These are phyloP conservation scores for Fagopyrum tataricum DNA, from an alignment of 148 eudicot genomes.

Conservation along the genomic window DNA sequence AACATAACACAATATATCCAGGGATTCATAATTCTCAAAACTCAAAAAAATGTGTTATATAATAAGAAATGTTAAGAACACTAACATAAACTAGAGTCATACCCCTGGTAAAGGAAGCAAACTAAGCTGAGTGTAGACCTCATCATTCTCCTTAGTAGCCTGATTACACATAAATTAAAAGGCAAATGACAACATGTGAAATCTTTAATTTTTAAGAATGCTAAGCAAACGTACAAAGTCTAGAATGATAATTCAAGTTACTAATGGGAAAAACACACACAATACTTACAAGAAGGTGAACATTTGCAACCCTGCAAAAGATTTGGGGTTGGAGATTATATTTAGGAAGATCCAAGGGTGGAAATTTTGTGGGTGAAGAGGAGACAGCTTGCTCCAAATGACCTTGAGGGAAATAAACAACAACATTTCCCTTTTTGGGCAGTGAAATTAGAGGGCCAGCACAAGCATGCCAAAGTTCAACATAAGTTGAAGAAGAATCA, in stretches of 20 bases:
- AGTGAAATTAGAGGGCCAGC: slow-evolving; percentile 64
- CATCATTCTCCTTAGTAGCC: slow-evolving; percentile 93
- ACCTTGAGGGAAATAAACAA: slow-evolving; percentile 88
- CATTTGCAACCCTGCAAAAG: slow-evolving; percentile 64
- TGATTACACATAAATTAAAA: slow-evolving; percentile 22
- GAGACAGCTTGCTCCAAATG: slow-evolving; percentile 64
- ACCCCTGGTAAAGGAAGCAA: slow-evolving; percentile 70
- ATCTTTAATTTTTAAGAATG: neutral
- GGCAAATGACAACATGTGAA: neutral
- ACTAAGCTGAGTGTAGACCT: slow-evolving; percentile 69
- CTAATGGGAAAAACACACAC: neutral
- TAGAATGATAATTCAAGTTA: neutral
- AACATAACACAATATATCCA: neutral
- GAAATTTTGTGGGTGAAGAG: slow-evolving; percentile 22
- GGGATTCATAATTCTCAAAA: neutral
- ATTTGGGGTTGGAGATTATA: slow-evolving; percentile 71
- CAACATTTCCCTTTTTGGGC: slow-evolving; percentile 68
- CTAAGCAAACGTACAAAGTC: neutral
- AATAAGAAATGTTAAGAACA: neutral
- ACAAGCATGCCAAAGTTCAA: slow-evolving; percentile 92
- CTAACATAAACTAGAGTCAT: slow-evolving; percentile 10
- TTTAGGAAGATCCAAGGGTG: slow-evolving; percentile 36
- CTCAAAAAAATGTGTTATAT: too few species aligned
- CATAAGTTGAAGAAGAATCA: slow-evolving; percentile 31
- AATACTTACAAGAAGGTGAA: slow-evolving; percentile 62